phyloP scores from a whole-genome alignment of 129 eudicot species.

The Calendula officinalis region DNA sequence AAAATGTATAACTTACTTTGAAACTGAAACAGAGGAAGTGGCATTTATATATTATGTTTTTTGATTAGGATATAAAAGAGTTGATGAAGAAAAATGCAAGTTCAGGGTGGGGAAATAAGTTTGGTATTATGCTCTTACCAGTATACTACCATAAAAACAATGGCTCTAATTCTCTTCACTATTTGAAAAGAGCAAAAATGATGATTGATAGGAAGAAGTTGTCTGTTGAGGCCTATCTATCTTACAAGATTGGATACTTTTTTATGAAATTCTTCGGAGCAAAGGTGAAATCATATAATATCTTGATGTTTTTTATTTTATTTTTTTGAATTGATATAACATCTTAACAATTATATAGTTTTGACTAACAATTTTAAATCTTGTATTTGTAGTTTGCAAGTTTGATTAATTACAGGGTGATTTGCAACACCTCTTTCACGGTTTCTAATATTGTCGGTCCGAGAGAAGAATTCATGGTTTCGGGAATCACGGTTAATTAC shows the following conservation, averaged over 20 bases:
- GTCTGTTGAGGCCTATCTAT: slow-evolving; percentile 59
- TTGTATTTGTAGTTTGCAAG: slow-evolving; percentile 47
- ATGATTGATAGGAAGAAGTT: slow-evolving; percentile 77
- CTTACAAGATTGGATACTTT: slow-evolving; percentile 44
- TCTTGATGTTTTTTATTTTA: not conserved
- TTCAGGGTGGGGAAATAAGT: not conserved
- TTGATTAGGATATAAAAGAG: slow-evolving; percentile 52
- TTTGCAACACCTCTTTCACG: slow-evolving; percentile 68
- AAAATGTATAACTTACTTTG: too few species aligned
- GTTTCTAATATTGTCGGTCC: slow-evolving; percentile 77
- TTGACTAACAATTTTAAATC: not conserved
- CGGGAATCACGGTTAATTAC: slow-evolving; percentile 58
- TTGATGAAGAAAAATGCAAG: slow-evolving; percentile 31
- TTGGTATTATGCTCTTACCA: not conserved
- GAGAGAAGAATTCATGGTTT: slow-evolving; percentile 54
- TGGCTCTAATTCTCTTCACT: slow-evolving; percentile 50
- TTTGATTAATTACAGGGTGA: slow-evolving; percentile 48
- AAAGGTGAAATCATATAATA: slow-evolving; percentile 40
- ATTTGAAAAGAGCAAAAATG: slow-evolving; percentile 53
- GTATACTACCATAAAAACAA: not conserved
- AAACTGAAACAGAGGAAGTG: too few species aligned
- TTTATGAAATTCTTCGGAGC: slow-evolving; percentile 49
- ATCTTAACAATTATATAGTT: not conserved
- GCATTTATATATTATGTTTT: not conserved
- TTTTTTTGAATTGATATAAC: not conserved